Evolutionary conservation across 768 basidiomycete genomes (phyloP), one percentile per base, ranked within the genome.

Genomic region (Porphyrellus cyaneotinctus): DNA sequence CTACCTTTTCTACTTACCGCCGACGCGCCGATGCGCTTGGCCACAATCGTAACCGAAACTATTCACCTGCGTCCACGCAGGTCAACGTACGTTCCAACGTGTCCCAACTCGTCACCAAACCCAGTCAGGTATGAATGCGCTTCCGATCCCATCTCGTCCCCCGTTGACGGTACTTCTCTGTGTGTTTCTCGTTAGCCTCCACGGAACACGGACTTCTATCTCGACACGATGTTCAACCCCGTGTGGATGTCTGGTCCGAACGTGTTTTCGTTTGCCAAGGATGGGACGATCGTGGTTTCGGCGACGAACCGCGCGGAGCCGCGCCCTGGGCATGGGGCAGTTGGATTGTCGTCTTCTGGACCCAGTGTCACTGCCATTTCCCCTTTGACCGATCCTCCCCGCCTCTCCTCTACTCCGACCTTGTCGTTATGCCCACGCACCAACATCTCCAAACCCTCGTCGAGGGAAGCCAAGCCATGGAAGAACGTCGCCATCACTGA

Each of bases 161-260:
- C 17, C 6, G 7, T 28, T 54, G 32, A 62, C 24, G 17, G 18
- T 7, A 18, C 39, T 32, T 30, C 12, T 3, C 18, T 6, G 31
- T 31, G 26, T 36, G 10, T 6, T 11, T 10, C 13, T 28, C 26
- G 26, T 28, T 23, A 57, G 54, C 23, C 37, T 20, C 14, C n/a
- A 30, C n/a, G 33, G 3, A 28, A 18, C 15, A 48, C 23, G 24
- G 69, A 85, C 79, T 67, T 85, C 74, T 62, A 79, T 76, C 45
- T 75, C 67, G 58, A 84, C 75, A 31, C 74, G 67, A 52, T 81
- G 74, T 50, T 75, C 69, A 52, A 74, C 57, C 37, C 61, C 54
- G 32, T 75, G 67, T 38, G 81, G 77, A 67, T 55, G 57, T 51
- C 58, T 2, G 59, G 64, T 37, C 58, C 60, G 33, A 33, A 58